Base-by-base conservation (phyloP, 2,329 filamentous ascomycete species). In the Ophiostoma australiae region DNA sequence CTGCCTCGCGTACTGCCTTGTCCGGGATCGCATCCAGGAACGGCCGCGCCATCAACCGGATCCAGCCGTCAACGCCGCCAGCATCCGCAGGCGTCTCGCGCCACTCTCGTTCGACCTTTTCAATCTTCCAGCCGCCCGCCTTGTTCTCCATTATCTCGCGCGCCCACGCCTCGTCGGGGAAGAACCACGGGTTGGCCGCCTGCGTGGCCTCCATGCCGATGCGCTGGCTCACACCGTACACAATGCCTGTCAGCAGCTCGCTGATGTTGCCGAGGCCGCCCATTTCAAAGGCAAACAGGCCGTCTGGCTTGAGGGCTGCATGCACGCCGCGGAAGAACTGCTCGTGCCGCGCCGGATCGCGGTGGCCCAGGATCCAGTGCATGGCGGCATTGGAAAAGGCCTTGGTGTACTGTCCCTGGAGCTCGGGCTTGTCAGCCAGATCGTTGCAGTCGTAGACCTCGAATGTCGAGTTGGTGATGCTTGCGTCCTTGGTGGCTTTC, bases 261-360 rank as follows among this genome's bases (percentile, higher is more conserved):
- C 82, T 80, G 0, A 90, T 83, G 78, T 92, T 91, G 27, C 90
- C 90, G 68, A 88, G 83, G 0, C 89, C 90, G 69, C 90, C 90
- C 87, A 90, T 90, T 78, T 92, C 90, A 75, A 92, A 91, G 11
- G 85, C 84, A 72, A 92, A 88, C 0, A 75, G 76, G 1, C 88
- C 90, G 13, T 83, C 84, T 0, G 85, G 84, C 44, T 80, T 82
- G 1, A 92, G 82, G 0, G 84, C 80, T 10, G 79, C 79, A 72
- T 84, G 79, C 3, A 88, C 82, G 55, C 82, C 84, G 8, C 76
- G 74, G 75, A 91, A 88, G 77, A 90, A 86, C 37, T 77, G 75
- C 3, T 78, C 74, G 11, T 86, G 83, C 0, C 82, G 83, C 0
- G 76, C 74, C 0, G 76, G 74, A 3, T 78, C 73, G n/a, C 66